Evolutionary conservation across 2,329 filamentous ascomycete genomes (phyloP).

Genomic region (Penicillium janthinellum): DNA sequence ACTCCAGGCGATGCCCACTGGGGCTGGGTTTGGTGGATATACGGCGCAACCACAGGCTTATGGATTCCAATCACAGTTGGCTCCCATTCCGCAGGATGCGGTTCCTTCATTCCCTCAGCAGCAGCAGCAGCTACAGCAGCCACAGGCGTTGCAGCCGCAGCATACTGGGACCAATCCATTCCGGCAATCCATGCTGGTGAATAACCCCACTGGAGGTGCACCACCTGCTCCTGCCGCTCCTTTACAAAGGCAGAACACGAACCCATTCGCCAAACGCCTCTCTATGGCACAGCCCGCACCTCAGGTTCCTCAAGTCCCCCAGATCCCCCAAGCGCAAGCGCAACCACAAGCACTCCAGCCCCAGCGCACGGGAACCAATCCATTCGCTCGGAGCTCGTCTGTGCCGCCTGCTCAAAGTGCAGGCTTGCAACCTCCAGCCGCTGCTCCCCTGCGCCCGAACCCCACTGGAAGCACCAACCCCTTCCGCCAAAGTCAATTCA

Average conservation of each 20-base stretch:
- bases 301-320: slow-evolving; percentile 44
- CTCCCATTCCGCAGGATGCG: slow-evolving; percentile 54
- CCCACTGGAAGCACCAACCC: slow-evolving; percentile 90
- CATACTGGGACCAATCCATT: slow-evolving; percentile 76
- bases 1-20: slow-evolving; percentile 65
- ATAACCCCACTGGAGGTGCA: slow-evolving; percentile 49
- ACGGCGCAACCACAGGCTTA: slow-evolving; percentile 67
- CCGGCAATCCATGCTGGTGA: slow-evolving; percentile 77
- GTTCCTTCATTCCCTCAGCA: slow-evolving; percentile 49
- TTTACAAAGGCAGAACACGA: slow-evolving; percentile 69
- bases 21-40: slow-evolving; percentile 82
- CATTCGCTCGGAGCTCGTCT: slow-evolving; percentile 62
- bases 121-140: slow-evolving; percentile 36
- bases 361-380: slow-evolving; percentile 70
- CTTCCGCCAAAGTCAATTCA: slow-evolving; percentile 86
- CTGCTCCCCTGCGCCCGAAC: slow-evolving; percentile 65
- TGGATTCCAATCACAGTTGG: slow-evolving; percentile 44
- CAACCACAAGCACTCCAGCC: slow-evolving; percentile 51
- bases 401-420: slow-evolving; percentile 41
- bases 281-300: slow-evolving; percentile 35
- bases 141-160: slow-evolving; percentile 47
- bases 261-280: slow-evolving; percentile 76
- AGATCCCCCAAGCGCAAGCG: slow-evolving; percentile 36
- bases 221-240: slow-evolving; percentile 50
- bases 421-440: slow-evolving; percentile 36